These are phyloP conservation scores for Sporisorium scitamineum DNA, from an alignment of 1,284 basidiomycete species.

Conservation along the genomic window DNA sequence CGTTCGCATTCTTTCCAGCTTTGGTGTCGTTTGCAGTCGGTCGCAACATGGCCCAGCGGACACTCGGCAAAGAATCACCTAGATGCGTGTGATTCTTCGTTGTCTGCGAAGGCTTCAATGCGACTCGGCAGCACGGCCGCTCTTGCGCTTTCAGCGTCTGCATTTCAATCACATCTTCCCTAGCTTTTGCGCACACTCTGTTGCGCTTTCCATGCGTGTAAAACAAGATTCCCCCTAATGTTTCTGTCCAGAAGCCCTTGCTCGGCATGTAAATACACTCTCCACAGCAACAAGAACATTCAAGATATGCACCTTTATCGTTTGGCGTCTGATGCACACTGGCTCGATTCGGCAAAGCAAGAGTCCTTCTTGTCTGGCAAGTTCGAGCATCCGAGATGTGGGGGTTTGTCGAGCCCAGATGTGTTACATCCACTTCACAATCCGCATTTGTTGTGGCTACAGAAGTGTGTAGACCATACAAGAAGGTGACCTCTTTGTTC, in stretches of 20 bases:
- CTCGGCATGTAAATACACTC: slow-evolving; percentile 32
- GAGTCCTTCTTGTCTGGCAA: too few species aligned
- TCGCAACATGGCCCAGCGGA: not conserved
- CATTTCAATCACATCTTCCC: not conserved
- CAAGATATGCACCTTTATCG: too few species aligned
- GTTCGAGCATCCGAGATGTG: too few species aligned
- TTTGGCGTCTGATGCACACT: too few species aligned
- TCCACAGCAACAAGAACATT: slow-evolving; percentile 35
- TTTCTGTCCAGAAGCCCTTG: too few species aligned
- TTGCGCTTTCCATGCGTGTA: slow-evolving; percentile 21
- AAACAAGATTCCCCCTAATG: slow-evolving; percentile 30
- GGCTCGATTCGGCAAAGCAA: too few species aligned
- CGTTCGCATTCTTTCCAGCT: slow-evolving; percentile 12
- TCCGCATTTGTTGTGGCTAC: too few species aligned
- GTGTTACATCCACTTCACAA: too few species aligned
- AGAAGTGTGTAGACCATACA: too few species aligned
- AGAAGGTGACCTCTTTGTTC: too few species aligned
- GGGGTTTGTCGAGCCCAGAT: too few species aligned
- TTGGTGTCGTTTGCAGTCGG: not conserved
- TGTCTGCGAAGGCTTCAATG: too few species aligned
- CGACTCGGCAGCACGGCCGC: not conserved
- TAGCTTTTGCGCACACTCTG: not conserved
- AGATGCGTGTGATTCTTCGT: not conserved
- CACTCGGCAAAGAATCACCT: not conserved
- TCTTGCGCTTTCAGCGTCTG: not conserved